phyloP scores from a whole-genome alignment of 2,329 filamentous ascomycete genomes.

The Calonectria naviculata region DNA sequence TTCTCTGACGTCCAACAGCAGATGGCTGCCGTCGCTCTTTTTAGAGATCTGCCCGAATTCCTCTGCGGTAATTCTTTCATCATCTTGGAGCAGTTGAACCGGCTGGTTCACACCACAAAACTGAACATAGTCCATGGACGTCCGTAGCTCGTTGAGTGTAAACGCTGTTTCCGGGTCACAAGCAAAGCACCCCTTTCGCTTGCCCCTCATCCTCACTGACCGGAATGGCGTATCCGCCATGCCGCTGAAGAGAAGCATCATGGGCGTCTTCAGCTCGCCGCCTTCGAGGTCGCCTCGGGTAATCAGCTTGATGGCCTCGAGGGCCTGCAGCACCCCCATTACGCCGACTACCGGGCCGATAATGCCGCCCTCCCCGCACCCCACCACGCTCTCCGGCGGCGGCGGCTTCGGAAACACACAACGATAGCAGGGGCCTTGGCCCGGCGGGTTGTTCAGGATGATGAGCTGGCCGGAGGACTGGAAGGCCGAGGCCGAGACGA shows the following conservation, averaged over 20 bases:
- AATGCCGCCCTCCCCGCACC: constrained; percentile 93
- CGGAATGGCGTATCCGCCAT: constrained; percentile 68
- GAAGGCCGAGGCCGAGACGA: constrained; percentile 91
- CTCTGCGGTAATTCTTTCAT: constrained; percentile 75
- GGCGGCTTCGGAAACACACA: constrained; percentile 93
- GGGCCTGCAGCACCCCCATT: constrained; percentile 92
- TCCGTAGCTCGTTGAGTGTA: constrained; percentile 69
- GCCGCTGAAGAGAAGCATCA: constrained; percentile 61
- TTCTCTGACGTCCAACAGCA: constrained; percentile 87
- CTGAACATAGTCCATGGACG: constrained; percentile 81
- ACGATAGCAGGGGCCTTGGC: constrained; percentile 86
- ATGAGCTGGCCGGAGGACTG: constrained; percentile 91
- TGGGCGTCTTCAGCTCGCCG: constrained; percentile 35
- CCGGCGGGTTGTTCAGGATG: constrained; percentile 85
- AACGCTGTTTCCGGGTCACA: constrained; percentile 74
- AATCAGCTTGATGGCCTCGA: constrained; percentile 90
- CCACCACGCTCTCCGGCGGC: constrained; percentile 82
- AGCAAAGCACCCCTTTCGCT: constrained; percentile 77
- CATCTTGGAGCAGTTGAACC: constrained; percentile 65
- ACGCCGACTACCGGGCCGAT: constrained; percentile 90
- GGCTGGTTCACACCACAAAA: constrained; percentile 79
- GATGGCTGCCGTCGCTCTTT: constrained; percentile 48
- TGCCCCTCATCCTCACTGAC: constrained; percentile 77
- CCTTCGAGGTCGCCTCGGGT: constrained; percentile 50
- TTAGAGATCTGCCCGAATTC: constrained; percentile 62